Conservation (phyloP, 225 moss, liverwort and hornwort genomes). For the Bryoerythrophyllum caledonicum region DNA sequence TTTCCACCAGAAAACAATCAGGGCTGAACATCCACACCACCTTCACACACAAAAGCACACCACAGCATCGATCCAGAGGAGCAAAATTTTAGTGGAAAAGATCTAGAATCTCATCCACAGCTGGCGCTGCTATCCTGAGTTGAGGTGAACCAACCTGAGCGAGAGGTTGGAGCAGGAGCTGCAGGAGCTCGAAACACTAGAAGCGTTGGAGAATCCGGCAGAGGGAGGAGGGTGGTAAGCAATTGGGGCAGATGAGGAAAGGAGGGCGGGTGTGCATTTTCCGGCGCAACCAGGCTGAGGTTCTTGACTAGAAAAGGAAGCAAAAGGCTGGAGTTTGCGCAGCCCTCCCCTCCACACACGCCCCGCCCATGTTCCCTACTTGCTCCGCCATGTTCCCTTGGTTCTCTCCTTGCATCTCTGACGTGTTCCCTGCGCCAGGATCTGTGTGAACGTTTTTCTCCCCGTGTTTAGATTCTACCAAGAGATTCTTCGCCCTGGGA, state of each 20-base stretch:
- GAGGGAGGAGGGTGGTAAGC: too few relatives aligned
- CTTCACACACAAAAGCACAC: neutral
- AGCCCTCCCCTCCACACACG: slow-evolving; percentile 36
- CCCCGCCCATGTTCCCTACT: neutral
- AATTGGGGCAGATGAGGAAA: slow-evolving; percentile 16
- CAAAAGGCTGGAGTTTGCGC: neutral
- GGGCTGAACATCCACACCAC: neutral
- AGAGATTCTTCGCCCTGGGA: too few relatives aligned
- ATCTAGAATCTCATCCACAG: neutral
- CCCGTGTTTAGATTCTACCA: too few relatives aligned
- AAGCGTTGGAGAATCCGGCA: too few relatives aligned
- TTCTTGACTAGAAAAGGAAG: neutral
- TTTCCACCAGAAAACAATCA: neutral
- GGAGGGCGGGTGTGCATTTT: slow-evolving; percentile 15
- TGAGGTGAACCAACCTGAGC: slow-evolving; percentile 28
- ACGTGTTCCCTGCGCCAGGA: too few relatives aligned
- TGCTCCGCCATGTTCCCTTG: neutral
- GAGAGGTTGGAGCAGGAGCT: neutral
- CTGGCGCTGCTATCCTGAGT: neutral
- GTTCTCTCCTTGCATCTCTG: neutral
- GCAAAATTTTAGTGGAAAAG: too few relatives aligned
- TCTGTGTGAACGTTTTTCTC: too few relatives aligned
- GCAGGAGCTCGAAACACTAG: neutral
- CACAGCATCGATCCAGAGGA: neutral
- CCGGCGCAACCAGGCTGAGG: neutral